Base-by-base conservation (phyloP, 495 filamentous ascomycete species). In the Hypomontagnella submonticulosa region DNA sequence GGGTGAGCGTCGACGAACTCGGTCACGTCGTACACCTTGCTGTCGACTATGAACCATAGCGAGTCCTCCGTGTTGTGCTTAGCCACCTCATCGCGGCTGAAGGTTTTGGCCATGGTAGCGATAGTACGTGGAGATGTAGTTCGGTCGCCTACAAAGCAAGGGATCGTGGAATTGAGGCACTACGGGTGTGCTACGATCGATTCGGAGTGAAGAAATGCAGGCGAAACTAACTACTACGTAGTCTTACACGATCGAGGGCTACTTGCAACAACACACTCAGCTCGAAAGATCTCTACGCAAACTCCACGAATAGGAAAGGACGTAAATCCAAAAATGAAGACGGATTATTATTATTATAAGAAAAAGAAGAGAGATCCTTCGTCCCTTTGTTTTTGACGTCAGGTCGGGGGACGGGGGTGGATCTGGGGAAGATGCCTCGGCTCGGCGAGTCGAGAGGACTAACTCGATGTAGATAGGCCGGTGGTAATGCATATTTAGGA, bases 1-100 rank as follows among this genome's bases (percentile, higher is more conserved):
- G 92, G 92, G 71, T 97, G 93, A 57, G 92, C 92, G 80, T 93
- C 91, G 55, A 94, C 80, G 77, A 97, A 97, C 55, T 96, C 92
- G 41, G 91, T 90, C 42, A 95, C 89, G 77, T 97, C 93, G 81
- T 97, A 97, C 67, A 94, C 92, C 66, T 90, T 90, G 58, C 89
- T 87, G 80, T 97, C 93, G 68, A 97, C 87, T 70, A 97, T 88
- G 69, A 92, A 88, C 87, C 90, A 92, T 56, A 74, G 57, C 60
- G 88, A 89, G 71, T 96, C 90, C 60, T 89, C 88, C 63, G 86
- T 90, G 79, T 91, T 93, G 81, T 97, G 90, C 77, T 88, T 84
- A 47, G 89, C 88, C 70, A 97, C 90, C 63, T 89, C 86, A 19
- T 83, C 86, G 75, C 91, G 91, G 44, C 89, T 90, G 72, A 92